Base-by-base conservation (phyloP, 805 yeast species). In the Wickerhamiella domercqiae region DNA sequence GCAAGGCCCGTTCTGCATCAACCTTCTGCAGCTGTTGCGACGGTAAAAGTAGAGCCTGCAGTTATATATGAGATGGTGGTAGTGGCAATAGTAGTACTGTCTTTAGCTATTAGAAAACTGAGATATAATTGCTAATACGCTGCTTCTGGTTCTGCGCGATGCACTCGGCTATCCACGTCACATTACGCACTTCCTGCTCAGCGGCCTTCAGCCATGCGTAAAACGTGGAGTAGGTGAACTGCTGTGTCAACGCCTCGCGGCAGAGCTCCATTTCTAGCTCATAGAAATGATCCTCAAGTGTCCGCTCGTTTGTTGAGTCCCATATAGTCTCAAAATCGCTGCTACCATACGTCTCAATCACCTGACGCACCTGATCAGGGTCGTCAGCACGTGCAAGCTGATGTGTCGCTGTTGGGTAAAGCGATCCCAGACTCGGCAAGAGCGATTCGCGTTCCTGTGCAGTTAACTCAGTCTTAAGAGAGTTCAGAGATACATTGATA, bases 101-200 rank as follows among this genome's bases (percentile, higher is more conserved):
- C n/a, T 29, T 7, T 7, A 16, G 13, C 28, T 7, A 26, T 44
- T 63, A 84, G 50, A 76, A 83, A 29, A 87, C 95, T 32, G 93
- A 66, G 43, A 93, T 84, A 57, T 84, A 93, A 58, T 81, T 82
- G 51, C 78, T 76, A 47, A 90, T 82, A 59, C 95, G 73, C 55
- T 82, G 93, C 64, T 84, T 82, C 67, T 90, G 99, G 57, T 84
- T 86, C 60, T 93, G 98, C 22, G 97, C 95, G 63, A 90, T 90
- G 66, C 99, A 90, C 64, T 90, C 99, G 35, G 97, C 94, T 40
- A 90, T 87, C 99, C 99, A 90, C n/a, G 97, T 83, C 47, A 90
- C 78, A 58, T 90, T 90, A 61, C 98, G 73, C 42, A 93, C 74
- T 60, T 90, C 99, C 62, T 93, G 98, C 61, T 90, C 98, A 54